Evolutionary conservation across 768 basidiomycete genomes (phyloP).

Genomic region (Collybiopsis confluens): DNA sequence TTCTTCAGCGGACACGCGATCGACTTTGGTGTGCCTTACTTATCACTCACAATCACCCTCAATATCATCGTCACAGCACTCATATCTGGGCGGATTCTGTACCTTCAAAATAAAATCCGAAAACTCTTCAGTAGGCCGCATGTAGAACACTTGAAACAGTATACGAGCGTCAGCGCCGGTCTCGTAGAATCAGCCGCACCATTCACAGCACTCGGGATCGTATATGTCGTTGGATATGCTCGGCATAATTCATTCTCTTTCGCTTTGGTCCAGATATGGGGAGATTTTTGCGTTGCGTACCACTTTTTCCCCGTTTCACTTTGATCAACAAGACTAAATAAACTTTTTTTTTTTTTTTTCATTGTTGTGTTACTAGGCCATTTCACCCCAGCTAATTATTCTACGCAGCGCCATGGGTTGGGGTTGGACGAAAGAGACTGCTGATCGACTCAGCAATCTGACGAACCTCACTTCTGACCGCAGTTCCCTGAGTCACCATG

Average conservation of each 20-base stretch:
- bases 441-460: too few species aligned
- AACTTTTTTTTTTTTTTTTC: too few species aligned
- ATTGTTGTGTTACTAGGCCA: neutral
- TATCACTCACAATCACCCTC: slow-evolving; percentile 20
- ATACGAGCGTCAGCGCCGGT: slow-evolving; percentile 23
- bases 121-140: slow-evolving; percentile 10
- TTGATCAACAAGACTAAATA: neutral
- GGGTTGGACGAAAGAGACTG: neutral
- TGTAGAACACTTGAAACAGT: slow-evolving; percentile 16
- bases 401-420: slow-evolving; percentile 4
- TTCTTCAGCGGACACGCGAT: slow-evolving; percentile 22
- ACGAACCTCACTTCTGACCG: too few species aligned
- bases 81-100: slow-evolving; percentile 24
- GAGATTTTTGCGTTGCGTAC: slow-evolving; percentile 24
- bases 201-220: slow-evolving; percentile 22
- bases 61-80: slow-evolving; percentile 26
- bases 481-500: too few species aligned
- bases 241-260: slow-evolving; percentile 14
- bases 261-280: slow-evolving; percentile 22
- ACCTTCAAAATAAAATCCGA: slow-evolving; percentile 8
- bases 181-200: slow-evolving; percentile 27
- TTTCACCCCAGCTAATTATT: slow-evolving; percentile 11
- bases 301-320: neutral
- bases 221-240: slow-evolving; percentile 22
- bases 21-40: slow-evolving; percentile 24